phyloP scores from a whole-genome alignment of 2,329 filamentous ascomycete species.

The Colletotrichum destructivum region DNA sequence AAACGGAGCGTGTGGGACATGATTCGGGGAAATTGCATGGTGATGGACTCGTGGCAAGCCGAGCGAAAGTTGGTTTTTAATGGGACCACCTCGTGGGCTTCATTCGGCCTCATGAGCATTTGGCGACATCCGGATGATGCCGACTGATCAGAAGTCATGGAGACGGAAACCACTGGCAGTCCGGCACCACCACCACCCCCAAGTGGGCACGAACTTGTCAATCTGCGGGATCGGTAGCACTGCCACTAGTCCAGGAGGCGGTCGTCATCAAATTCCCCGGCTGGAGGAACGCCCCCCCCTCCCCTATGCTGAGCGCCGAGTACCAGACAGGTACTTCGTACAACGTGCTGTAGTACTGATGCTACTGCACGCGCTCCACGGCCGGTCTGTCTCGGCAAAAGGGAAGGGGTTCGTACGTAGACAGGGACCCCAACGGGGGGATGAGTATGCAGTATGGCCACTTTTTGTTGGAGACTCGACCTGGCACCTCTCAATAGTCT shows the following conservation, averaged over 20 bases:
- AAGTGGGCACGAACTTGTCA: slow-evolving; percentile 29
- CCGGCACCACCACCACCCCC: background rate
- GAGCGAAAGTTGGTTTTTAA: slow-evolving; percentile 25
- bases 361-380: no score
- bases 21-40: slow-evolving; percentile 42
- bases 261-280: slow-evolving; percentile 42
- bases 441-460: background rate
- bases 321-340: background rate
- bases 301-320: background rate
- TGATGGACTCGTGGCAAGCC: slow-evolving; percentile 7
- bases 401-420: background rate
- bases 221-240: slow-evolving; percentile 34
- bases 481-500: background rate
- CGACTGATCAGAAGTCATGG: slow-evolving; percentile 31
- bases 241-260: slow-evolving; percentile 34
- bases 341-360: no score
- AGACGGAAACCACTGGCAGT: background rate
- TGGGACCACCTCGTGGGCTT: slow-evolving; percentile 21
- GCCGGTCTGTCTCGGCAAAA: no score
- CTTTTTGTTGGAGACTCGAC: no score
- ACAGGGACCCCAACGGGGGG: background rate
- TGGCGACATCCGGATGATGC: slow-evolving; percentile 39
- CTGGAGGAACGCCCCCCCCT: slow-evolving; percentile 3
- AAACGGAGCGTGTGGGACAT: slow-evolving; percentile 39
- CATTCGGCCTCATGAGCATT: background rate